A percentile compares a stretch with the other conserved stretches of the same genome.
Evolutionary conservation across 163 green algal species (phyloP).

Genomic region (Chlamydomonas reinhardtii): DNA sequence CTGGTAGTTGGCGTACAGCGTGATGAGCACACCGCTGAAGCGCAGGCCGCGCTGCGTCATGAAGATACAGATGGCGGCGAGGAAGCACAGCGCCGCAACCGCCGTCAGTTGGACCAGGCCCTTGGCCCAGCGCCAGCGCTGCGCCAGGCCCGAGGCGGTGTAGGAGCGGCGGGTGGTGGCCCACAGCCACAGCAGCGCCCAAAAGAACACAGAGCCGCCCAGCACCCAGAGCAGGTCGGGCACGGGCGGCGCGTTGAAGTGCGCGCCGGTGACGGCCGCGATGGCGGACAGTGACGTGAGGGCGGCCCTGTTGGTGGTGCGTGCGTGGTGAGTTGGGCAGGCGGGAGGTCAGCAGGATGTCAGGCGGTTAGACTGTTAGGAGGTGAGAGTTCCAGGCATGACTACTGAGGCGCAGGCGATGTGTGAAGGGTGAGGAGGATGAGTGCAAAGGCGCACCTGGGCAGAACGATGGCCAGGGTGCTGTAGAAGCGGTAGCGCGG

Average conservation of each 20-base stretch:
- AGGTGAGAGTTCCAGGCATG: too few species aligned
- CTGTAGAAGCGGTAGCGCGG: slow-evolving; percentile 34
- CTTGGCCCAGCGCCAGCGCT: slow-evolving; percentile 35
- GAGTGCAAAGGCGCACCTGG: neutral
- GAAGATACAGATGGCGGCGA: slow-evolving; percentile 14
- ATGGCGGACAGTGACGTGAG: slow-evolving; percentile 23
- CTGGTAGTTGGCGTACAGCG: slow-evolving; percentile 72
- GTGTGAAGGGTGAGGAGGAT: too few species aligned
- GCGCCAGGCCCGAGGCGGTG: neutral
- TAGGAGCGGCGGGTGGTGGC: neutral
- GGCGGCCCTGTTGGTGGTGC: neutral
- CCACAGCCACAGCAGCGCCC: neutral
- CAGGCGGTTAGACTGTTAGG: too few species aligned
- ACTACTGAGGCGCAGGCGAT: too few species aligned
- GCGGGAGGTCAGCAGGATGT: too few species aligned
- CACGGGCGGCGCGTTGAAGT: neutral
- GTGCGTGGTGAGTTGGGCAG: too few species aligned
- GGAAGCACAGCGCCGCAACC: neutral
- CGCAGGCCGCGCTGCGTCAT: neutral
- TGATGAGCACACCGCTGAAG: slow-evolving; percentile 61
- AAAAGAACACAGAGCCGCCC: slow-evolving; percentile 5
- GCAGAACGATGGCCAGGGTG: neutral
- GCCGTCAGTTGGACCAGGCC: slow-evolving; percentile 6
- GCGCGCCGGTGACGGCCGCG: slow-evolving; percentile 13
- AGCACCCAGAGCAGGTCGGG: slow-evolving; percentile 40